phyloP scores from a whole-genome alignment of 2,329 filamentous ascomycete genomes.

The Colletotrichum coccodes region DNA sequence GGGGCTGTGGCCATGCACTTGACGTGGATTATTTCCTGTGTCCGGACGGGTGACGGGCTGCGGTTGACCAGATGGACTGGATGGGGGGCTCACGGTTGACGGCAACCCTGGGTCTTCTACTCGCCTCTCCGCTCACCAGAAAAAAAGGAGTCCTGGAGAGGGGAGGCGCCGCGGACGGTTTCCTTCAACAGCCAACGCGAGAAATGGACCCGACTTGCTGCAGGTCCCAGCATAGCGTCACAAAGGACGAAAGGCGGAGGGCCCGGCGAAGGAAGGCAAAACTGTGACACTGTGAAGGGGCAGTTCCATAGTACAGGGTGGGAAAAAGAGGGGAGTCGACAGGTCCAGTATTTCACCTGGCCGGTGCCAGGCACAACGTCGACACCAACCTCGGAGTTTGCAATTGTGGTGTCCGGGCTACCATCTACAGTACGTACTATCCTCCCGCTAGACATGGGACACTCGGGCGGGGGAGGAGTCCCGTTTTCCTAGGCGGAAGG shows the following conservation, averaged over 20 bases:
- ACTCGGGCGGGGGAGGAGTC: slow-evolving; percentile 17
- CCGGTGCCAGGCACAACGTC: slow-evolving; percentile 9
- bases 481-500: slow-evolving; percentile 1
- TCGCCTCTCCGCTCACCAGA: slow-evolving; percentile 15
- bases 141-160: slow-evolving; percentile 25
- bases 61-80: background rate
- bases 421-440: slow-evolving; percentile 1
- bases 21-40: background rate
- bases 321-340: slow-evolving; percentile 4
- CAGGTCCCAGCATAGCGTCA: slow-evolving; percentile 33
- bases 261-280: slow-evolving; percentile 7
- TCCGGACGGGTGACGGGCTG: background rate
- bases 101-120: background rate
- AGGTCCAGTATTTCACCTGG: background rate
- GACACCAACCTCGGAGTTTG: slow-evolving; percentile 15
- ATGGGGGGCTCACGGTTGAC: background rate
- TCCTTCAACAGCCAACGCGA: slow-evolving; percentile 30
- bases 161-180: slow-evolving; percentile 18
- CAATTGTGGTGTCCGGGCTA: background rate
- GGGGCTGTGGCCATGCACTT: background rate
- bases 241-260: slow-evolving; percentile 20
- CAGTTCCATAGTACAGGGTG: background rate
- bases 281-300: background rate
- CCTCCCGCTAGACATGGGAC: background rate
- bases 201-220: slow-evolving; percentile 26